phyloP scores from a whole-genome alignment of 1,139 yeast species.

The Protomyces inouyei region DNA sequence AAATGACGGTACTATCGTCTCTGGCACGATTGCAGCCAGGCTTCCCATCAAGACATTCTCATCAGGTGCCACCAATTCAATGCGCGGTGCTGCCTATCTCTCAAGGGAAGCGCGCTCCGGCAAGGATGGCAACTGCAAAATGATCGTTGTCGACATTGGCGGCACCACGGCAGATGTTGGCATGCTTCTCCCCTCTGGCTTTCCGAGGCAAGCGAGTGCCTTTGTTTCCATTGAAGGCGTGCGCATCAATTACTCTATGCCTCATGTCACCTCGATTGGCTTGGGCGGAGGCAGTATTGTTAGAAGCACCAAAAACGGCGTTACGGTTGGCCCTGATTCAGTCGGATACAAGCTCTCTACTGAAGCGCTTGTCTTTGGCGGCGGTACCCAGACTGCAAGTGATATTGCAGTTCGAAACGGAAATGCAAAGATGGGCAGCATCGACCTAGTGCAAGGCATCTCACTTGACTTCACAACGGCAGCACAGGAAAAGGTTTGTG shows the following conservation, averaged over 20 bases:
- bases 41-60: constrained; percentile 46
- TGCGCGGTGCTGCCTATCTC: constrained; percentile 47
- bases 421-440: constrained; percentile 35
- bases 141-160: constrained; percentile 45
- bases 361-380: constrained; percentile 43
- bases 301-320: constrained; percentile 34
- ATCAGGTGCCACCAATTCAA: constrained; percentile 48
- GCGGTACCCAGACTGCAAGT: constrained; percentile 41
- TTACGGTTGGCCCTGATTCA: constrained; percentile 46
- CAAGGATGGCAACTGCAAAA: constrained; percentile 36
- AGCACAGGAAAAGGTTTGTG: constrained; percentile 37
- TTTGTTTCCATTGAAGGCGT: constrained; percentile 45
- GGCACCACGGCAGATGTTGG: constrained; percentile 50
- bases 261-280: constrained; percentile 46
- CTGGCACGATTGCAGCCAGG: constrained; percentile 41
- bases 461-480: constrained; percentile 27
- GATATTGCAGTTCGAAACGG: constrained; percentile 41
- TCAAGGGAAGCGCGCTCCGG: constrained; percentile 37
- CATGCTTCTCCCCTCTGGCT: constrained; percentile 42
- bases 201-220: constrained; percentile 44
- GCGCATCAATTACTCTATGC: constrained; percentile 46
- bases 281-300: constrained; percentile 48
- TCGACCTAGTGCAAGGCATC: constrained; percentile 34
- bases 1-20: constrained; percentile 46
- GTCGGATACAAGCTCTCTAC: constrained; percentile 42